Percentiles rank a stretch among this genome's conserved stretches.
Conservation (phyloP, 495 filamentous ascomycete species). For the Xylaria castorea region DNA sequence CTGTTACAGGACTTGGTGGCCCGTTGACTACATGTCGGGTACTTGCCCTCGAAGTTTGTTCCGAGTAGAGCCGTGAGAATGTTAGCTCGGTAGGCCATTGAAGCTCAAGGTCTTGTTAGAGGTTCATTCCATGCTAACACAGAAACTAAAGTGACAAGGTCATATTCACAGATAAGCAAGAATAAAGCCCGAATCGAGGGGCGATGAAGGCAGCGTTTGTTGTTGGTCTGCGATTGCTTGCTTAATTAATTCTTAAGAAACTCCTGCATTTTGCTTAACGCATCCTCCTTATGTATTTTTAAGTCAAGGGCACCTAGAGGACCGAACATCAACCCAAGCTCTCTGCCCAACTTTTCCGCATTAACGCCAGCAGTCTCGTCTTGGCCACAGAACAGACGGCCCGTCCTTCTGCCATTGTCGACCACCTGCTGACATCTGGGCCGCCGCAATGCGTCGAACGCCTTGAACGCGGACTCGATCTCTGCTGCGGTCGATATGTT, state of each 20-base stretch:
- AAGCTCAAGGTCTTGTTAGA: no score
- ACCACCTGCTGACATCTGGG: conserved; percentile 46
- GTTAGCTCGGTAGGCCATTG: no score
- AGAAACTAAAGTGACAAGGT: no score
- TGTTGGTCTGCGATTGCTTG: no score
- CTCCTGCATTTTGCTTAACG: neutral
- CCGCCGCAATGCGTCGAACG: conserved; percentile 62
- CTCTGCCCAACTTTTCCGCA: conserved; percentile 18
- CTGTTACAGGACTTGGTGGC: no score
- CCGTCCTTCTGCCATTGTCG: conserved; percentile 38
- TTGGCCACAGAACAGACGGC: conserved; percentile 29
- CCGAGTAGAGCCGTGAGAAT: no score
- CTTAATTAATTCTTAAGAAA: conserved; percentile 21
- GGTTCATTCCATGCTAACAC: no score
- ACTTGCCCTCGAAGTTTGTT: no score
- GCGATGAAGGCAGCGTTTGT: no score
- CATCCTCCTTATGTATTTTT: conserved; percentile 25
- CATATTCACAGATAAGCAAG: no score
- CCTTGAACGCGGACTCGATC: conserved; percentile 57
- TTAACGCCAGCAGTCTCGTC: conserved; percentile 11
- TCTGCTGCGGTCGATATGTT: conserved; percentile 46
- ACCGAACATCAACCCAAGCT: conserved; percentile 21
- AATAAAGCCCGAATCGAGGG: no score
- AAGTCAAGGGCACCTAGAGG: conserved; percentile 26
- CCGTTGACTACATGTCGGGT: no score